Evolutionary conservation across 2,329 filamentous ascomycete genomes (phyloP).

Genomic region (Talaromyces piceae): DNA sequence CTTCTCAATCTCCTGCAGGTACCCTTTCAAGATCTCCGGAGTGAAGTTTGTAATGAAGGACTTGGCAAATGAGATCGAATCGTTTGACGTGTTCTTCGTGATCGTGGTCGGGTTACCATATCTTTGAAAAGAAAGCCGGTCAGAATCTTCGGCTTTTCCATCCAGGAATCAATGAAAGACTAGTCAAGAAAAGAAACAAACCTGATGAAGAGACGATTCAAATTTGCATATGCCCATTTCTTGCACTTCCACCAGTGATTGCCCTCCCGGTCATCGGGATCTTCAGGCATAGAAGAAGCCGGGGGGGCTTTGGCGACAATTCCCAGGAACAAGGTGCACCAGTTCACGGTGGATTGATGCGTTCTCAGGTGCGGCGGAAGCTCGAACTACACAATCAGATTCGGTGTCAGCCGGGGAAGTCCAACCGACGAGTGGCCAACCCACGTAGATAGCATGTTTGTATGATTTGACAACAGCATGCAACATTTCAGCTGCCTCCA

Average conservation of each 20-base stretch:
- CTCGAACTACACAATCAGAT: slow-evolving; percentile 59
- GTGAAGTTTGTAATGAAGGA: slow-evolving; percentile 86
- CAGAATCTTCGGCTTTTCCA: not conserved
- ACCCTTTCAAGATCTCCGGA: slow-evolving; percentile 91
- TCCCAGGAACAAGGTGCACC: slow-evolving; percentile 91
- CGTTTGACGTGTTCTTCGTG: slow-evolving; percentile 64
- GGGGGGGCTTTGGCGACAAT: slow-evolving; percentile 82
- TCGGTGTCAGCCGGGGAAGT: slow-evolving; percentile 22
- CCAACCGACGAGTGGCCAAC: slow-evolving; percentile 26
- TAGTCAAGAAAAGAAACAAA: slow-evolving; percentile 37
- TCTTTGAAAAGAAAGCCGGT: slow-evolving; percentile 41
- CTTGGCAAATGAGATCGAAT: slow-evolving; percentile 77
- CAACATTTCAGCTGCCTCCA: slow-evolving; percentile 95
- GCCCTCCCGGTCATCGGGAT: slow-evolving; percentile 75
- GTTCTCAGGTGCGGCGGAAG: slow-evolving; percentile 70
- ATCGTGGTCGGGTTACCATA: slow-evolving; percentile 81
- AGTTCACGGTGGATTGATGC: slow-evolving; percentile 78
- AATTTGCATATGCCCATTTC: slow-evolving; percentile 98
- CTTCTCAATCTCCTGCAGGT: slow-evolving; percentile 89
- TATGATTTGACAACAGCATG: slow-evolving; percentile 92
- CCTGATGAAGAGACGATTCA: slow-evolving; percentile 92
- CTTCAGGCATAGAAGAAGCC: slow-evolving; percentile 68
- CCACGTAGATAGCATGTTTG: slow-evolving; percentile 94
- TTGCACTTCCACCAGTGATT: slow-evolving; percentile 99
- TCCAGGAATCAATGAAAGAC: no score